Evolutionary conservation across 257 asterid species (phyloP), one percentile per base, ranked within the genome.

Genomic region (Mentha longifolia): DNA sequence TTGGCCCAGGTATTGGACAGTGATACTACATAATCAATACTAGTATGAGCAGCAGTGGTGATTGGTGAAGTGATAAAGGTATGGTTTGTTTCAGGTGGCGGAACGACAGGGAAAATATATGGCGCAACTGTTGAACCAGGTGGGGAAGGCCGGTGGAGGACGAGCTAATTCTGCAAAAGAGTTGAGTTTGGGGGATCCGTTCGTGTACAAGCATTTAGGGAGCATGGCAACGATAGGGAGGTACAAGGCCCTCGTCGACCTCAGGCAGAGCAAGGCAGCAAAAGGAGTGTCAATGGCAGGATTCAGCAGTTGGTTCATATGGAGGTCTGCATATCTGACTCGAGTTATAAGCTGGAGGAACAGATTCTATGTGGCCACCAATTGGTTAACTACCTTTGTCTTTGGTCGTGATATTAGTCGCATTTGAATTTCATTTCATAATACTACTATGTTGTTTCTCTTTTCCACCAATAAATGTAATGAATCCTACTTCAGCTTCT

Each of bases 151-250:
- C 7, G 97, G 97, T 8, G 97, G 95, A 9, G 97, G 97, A 19
- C 89, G 72, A 45, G 99, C 96, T 1, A 72, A 77, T 65, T 75
- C 89, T 30, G 88, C 95, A 61, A 73, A 74, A 52, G 83, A 80
- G n/a, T 16, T 85, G 33, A 87, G 78, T 70, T 74, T 85, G 3
- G 98, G 98, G 14, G 63, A 74, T 13, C 83, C 83, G 16, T 94
- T 88, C 42, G 90, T 94, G 50, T 94, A 91, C 65, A 88, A 58
- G 83, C 99, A 91, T 71, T 61, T 94, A 79, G 99, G 99, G 50
- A 94, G 97, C 88, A 94, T 89, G 98, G 99, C 99, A 28, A 89
- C 97, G 1, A 31, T 94, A 49, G 97, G 99, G 63, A 80, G 99
- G 79, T 89, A 84, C 82, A 94, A 91, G 82, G 99, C 99, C 66